These are phyloP conservation scores for Sporopachydermia quercuum DNA, from an alignment of 805 yeast genomes.

Conservation along the genomic window DNA sequence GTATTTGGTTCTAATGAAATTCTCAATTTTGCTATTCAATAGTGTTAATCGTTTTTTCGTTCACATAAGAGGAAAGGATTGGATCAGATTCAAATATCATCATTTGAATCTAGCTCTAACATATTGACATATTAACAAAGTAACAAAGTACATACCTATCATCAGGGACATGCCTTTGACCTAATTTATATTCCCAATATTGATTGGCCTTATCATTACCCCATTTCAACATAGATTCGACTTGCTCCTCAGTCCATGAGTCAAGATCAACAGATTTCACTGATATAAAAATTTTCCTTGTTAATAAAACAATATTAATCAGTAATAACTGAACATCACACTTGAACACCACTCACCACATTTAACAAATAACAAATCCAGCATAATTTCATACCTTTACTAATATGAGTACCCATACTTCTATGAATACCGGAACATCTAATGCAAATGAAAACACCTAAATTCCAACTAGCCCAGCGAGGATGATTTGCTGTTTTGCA, in stretches of 20 bases:
- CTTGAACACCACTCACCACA: no score
- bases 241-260: conserved; percentile 92
- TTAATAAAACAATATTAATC: background rate
- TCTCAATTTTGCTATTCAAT: conserved; percentile 50
- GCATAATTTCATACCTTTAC: conserved; percentile 31
- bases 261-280: conserved; percentile 92
- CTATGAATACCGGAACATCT: conserved; percentile 94
- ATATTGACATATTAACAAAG: background rate
- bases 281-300: conserved; percentile 2
- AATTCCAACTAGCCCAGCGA: conserved; percentile 94
- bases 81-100: no score
- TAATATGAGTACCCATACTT: conserved; percentile 89
- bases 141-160: conserved; percentile 22
- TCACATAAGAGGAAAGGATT: background rate
- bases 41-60: background rate
- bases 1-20: conserved; percentile 84
- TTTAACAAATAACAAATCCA: no score
- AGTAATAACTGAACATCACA: no score
- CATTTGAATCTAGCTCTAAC: no score
- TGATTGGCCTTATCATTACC: conserved; percentile 69
- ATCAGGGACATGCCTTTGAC: conserved; percentile 60
- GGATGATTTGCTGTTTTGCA: conserved; percentile 86
- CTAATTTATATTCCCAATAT: conserved; percentile 76
- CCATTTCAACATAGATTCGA: conserved; percentile 69
- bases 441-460: conserved; percentile 87